phyloP scores from a whole-genome alignment of 108 stramenopile genomes.

The Nitzschia inconspicua region DNA sequence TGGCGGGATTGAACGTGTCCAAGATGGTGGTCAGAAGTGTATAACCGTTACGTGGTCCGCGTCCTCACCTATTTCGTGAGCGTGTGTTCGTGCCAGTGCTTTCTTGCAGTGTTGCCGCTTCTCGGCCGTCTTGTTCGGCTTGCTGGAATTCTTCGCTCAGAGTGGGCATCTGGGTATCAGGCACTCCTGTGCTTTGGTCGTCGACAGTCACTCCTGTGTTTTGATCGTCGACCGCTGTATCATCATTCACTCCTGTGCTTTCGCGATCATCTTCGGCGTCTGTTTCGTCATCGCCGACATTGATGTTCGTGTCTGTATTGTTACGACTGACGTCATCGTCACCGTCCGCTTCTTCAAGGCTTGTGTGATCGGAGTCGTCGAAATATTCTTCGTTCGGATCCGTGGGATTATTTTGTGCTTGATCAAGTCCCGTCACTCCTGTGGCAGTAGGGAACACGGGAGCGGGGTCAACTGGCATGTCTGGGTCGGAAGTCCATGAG shows the following conservation, averaged over 20 bases:
- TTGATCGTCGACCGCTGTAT: background rate
- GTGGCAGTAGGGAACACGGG: too few relatives aligned
- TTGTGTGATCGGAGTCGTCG: background rate
- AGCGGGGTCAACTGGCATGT: background rate
- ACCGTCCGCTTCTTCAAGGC: slow-evolving; percentile 7
- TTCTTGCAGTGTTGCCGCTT: background rate
- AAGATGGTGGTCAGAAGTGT: too few relatives aligned
- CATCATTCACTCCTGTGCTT: background rate
- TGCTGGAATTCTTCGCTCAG: too few relatives aligned
- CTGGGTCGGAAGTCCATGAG: slow-evolving; percentile 3
- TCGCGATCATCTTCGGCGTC: slow-evolving; percentile 7
- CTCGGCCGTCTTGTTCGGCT: too few relatives aligned
- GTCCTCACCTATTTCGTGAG: background rate
- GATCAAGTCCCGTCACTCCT: too few relatives aligned
- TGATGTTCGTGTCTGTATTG: slow-evolving; percentile 1
- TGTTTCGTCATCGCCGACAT: background rate
- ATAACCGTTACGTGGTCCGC: slow-evolving; percentile 3
- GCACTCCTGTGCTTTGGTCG: background rate
- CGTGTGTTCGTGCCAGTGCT: background rate
- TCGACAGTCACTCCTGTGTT: background rate
- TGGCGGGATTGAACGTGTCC: too few relatives aligned
- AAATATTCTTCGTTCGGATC: background rate
- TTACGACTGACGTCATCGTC: background rate
- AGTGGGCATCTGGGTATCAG: background rate
- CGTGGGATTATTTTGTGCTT: background rate